Evolutionary conservation across 1,139 yeast species (phyloP).

Genomic region (Candida gigantensis): DNA sequence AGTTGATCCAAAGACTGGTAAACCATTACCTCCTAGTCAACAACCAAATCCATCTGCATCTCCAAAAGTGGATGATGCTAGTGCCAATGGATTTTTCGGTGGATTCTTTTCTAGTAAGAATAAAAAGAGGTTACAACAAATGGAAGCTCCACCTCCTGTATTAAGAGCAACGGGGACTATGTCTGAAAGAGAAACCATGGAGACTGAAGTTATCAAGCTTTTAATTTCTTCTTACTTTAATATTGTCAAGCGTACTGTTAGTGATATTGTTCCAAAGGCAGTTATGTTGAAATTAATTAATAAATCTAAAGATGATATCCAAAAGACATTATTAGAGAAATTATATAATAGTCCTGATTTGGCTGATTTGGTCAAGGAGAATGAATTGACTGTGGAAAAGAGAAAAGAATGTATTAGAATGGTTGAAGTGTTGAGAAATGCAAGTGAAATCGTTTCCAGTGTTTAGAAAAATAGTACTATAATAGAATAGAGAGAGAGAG

Average conservation of each 20-base stretch:
- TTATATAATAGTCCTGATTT: slow-evolving; percentile 77
- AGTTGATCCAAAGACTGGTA: slow-evolving; percentile 92
- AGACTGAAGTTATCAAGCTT: slow-evolving; percentile 93
- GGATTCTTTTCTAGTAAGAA: slow-evolving; percentile 92
- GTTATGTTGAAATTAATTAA: slow-evolving; percentile 89
- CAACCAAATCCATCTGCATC: slow-evolving; percentile 30
- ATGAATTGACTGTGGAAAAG: slow-evolving; percentile 89
- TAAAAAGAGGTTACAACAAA: slow-evolving; percentile 89
- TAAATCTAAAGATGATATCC: slow-evolving; percentile 82
- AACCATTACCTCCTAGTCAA: slow-evolving; percentile 57
- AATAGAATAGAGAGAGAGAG: background rate
- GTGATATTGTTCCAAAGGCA: slow-evolving; percentile 93
- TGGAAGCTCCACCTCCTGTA: slow-evolving; percentile 97
- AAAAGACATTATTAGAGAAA: slow-evolving; percentile 84
- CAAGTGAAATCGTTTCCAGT: slow-evolving; percentile 87
- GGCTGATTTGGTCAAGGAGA: slow-evolving; percentile 82
- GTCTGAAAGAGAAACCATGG: slow-evolving; percentile 95
- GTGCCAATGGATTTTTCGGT: slow-evolving; percentile 80
- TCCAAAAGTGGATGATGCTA: slow-evolving; percentile 33
- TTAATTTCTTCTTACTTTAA: slow-evolving; percentile 86
- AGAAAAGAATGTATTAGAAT: slow-evolving; percentile 92
- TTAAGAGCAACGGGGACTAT: slow-evolving; percentile 92
- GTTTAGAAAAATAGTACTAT: slow-evolving; percentile 52
- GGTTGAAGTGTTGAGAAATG: slow-evolving; percentile 89
- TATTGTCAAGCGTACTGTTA: slow-evolving; percentile 90